A percentile compares a stretch with the other conserved stretches of the same genome.
Conservation (phyloP, 1,284 basidiomycete genomes). For the Ceraceosorus bombacis region DNA sequence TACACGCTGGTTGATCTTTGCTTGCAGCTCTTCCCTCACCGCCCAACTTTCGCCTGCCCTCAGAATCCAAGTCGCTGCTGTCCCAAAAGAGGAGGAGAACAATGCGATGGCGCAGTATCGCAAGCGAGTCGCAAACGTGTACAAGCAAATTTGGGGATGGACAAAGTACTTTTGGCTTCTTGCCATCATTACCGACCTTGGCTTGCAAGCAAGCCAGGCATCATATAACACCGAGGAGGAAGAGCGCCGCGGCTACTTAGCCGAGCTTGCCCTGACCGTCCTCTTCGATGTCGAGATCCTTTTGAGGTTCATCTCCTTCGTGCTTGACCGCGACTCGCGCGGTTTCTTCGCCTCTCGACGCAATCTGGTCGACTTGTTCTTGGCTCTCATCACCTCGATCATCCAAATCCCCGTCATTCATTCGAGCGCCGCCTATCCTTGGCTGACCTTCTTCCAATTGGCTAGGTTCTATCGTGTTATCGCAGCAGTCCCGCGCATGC, state of each 20-base stretch:
- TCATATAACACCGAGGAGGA: constrained; percentile 46
- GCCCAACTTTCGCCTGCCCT: no score
- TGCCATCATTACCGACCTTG: constrained; percentile 57
- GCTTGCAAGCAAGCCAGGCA: constrained; percentile 68
- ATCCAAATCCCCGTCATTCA: constrained; percentile 76
- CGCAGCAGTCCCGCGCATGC: constrained; percentile 75
- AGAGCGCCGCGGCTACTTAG: constrained; percentile 49
- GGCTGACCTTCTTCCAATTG: constrained; percentile 86
- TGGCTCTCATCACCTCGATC: constrained; percentile 71
- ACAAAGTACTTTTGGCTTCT: constrained; percentile 54
- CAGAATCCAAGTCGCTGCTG: constrained; percentile 6
- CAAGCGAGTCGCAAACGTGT: constrained; percentile 30
- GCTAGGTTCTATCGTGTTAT: constrained; percentile 89
- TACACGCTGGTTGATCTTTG: neutral
- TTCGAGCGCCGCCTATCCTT: constrained; percentile 64
- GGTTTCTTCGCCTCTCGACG: constrained; percentile 61
- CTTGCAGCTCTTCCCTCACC: constrained; percentile 2
- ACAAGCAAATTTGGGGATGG: constrained; percentile 38
- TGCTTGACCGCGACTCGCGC: constrained; percentile 73
- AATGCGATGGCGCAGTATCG: constrained; percentile 12
- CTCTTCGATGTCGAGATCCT: constrained; percentile 84
- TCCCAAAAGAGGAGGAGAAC: constrained; percentile 9
- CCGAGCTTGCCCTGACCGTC: constrained; percentile 72
- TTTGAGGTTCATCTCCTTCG: constrained; percentile 59
- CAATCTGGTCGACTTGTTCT: constrained; percentile 71